Percentiles rank a stretch among this genome's conserved stretches.
Evolutionary conservation across 768 basidiomycete species (phyloP).

Genomic region (Jaapia argillacea): DNA sequence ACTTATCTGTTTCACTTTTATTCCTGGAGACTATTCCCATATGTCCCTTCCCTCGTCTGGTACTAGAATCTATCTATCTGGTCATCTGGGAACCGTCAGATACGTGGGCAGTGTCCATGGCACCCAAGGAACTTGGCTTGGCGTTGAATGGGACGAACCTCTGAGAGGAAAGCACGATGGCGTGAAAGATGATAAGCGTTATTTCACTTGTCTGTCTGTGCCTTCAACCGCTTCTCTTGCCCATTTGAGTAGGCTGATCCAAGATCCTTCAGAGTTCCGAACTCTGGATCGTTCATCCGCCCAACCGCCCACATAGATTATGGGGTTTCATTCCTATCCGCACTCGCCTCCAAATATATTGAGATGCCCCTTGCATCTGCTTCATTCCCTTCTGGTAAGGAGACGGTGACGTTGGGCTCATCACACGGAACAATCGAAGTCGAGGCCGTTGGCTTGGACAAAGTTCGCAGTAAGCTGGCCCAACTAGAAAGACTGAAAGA

Average conservation of each 20-base stretch:
- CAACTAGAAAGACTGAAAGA: constrained; percentile 61
- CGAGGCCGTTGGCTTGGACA: constrained; percentile 76
- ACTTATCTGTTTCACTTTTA: too few species aligned
- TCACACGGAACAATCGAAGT: constrained; percentile 79
- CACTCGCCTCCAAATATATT: constrained; percentile 71
- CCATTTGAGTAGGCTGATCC: too few species aligned
- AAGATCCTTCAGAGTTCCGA: too few species aligned
- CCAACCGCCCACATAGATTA: constrained; percentile 44
- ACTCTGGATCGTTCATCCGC: constrained; percentile 73
- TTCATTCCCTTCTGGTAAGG: constrained; percentile 33
- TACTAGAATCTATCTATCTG: constrained; percentile 40
- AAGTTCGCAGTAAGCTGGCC: constrained; percentile 62
- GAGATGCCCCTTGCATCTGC: constrained; percentile 44
- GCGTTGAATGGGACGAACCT: constrained; percentile 94
- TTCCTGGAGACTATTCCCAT: too few species aligned
- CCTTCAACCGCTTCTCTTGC: neutral
- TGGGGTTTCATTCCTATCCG: constrained; percentile 65
- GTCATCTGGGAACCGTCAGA: constrained; percentile 57
- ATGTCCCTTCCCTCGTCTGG: too few species aligned
- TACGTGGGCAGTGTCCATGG: constrained; percentile 57
- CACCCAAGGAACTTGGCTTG: constrained; percentile 73
- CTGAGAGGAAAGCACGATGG: constrained; percentile 84
- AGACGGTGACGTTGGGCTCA: constrained; percentile 68
- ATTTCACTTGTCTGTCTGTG: constrained; percentile 71
- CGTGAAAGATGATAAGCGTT: constrained; percentile 60